A percentile compares a stretch with the other conserved stretches of the same genome.
phyloP scores from a whole-genome alignment of 179 eudicot species.

The Beta macrorhiza region DNA sequence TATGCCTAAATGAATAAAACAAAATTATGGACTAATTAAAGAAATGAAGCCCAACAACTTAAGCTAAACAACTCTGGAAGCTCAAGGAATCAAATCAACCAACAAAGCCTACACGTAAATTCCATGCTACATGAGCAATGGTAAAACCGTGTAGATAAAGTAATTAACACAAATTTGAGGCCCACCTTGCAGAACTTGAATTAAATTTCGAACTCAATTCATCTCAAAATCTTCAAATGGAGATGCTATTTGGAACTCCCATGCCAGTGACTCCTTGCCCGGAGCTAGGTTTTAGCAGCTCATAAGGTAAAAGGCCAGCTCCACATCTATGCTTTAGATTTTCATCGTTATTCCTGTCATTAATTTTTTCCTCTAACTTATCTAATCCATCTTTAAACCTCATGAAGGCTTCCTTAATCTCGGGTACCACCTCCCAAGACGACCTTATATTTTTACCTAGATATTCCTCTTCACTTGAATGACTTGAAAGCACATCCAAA shows the following conservation, averaged over 20 bases:
- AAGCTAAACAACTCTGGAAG: too few species aligned
- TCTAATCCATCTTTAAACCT: slow-evolving; percentile 42
- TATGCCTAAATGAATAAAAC: too few species aligned
- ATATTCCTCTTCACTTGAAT: slow-evolving; percentile 72
- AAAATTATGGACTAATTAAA: too few species aligned
- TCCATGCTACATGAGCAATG: too few species aligned
- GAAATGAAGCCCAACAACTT: too few species aligned
- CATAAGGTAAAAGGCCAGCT: slow-evolving; percentile 65
- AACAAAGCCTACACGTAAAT: too few species aligned
- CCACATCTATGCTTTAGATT: slow-evolving; percentile 50
- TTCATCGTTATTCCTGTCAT: slow-evolving; percentile 46
- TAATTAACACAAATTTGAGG: too few species aligned
- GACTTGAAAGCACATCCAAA: slow-evolving; percentile 55
- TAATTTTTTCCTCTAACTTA: slow-evolving; percentile 54
- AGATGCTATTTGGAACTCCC: slow-evolving; percentile 72
- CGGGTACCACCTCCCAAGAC: slow-evolving; percentile 38
- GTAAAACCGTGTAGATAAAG: too few species aligned
- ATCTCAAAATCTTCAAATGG: slow-evolving; percentile 35
- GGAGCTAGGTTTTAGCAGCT: slow-evolving; percentile 58
- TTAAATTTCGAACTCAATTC: too few species aligned
- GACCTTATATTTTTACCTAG: slow-evolving; percentile 47
- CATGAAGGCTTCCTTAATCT: slow-evolving; percentile 52
- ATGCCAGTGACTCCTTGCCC: slow-evolving; percentile 55
- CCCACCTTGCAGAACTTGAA: too few species aligned
- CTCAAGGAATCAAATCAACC: too few species aligned